Percentiles rank a stretch among this genome's conserved stretches.
phyloP scores from a whole-genome alignment of 2,329 filamentous ascomycete species.

The Trichoderma sp. region DNA sequence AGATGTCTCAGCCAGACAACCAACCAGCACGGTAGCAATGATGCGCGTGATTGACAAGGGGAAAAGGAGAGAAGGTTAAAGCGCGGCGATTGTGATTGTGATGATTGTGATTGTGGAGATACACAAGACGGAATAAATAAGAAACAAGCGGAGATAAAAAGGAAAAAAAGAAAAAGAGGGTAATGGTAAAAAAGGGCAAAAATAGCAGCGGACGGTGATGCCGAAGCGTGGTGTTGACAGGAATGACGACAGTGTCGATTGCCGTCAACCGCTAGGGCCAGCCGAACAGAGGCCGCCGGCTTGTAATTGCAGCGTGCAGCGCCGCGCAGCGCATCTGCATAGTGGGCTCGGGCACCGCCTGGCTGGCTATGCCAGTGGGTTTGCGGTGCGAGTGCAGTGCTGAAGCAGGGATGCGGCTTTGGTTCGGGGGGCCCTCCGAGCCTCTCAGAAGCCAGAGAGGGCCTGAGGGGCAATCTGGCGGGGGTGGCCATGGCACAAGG shows the following conservation, averaged over 20 bases:
- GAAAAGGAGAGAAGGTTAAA: background rate
- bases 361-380: slow-evolving; percentile 13
- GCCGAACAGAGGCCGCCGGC: slow-evolving; percentile 13
- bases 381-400: slow-evolving; percentile 1
- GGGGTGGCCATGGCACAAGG: background rate
- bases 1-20: slow-evolving; percentile 8
- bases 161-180: background rate
- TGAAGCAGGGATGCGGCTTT: slow-evolving; percentile 10
- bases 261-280: background rate
- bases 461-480: slow-evolving; percentile 25
- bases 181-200: background rate
- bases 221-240: slow-evolving; percentile 7
- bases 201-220: slow-evolving; percentile 6
- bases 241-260: background rate
- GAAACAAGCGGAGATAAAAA: background rate
- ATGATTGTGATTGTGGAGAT: background rate
- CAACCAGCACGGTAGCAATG: background rate
- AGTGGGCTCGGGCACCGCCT: slow-evolving; percentile 17
- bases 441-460: slow-evolving; percentile 21
- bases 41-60: background rate
- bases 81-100: background rate
- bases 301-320: background rate
- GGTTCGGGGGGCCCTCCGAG: background rate
- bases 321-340: slow-evolving; percentile 6
- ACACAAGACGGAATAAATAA: background rate